Evolutionary conservation across 2,329 filamentous ascomycete species (phyloP).

Genomic region (Arthrobotrys conoides): DNA sequence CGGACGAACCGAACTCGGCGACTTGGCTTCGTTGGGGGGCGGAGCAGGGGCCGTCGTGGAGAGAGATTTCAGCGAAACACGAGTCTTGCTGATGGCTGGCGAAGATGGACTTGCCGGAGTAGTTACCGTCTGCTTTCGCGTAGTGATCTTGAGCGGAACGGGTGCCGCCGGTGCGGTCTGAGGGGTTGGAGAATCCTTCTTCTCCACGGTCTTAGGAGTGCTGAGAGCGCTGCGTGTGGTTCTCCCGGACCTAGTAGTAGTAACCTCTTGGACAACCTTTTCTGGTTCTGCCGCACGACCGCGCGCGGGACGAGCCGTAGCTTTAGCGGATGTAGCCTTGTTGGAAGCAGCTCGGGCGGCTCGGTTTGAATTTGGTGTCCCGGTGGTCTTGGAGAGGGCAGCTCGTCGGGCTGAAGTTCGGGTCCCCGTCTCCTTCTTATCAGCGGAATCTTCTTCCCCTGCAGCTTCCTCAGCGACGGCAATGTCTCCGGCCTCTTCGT

Average conservation of each 20-base stretch:
- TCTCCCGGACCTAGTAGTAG: slow-evolving; percentile 56
- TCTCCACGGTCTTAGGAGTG: slow-evolving; percentile 41
- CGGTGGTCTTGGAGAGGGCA: slow-evolving; percentile 25
- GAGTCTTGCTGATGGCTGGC: slow-evolving; percentile 57
- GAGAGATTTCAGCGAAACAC: slow-evolving; percentile 51
- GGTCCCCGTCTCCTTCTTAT: slow-evolving; percentile 40
- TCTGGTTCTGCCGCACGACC: slow-evolving; percentile 36
- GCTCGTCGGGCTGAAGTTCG: slow-evolving; percentile 44
- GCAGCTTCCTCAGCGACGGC: not conserved
- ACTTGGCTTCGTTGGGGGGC: slow-evolving; percentile 31
- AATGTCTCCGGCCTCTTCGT: not conserved
- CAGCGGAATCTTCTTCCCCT: slow-evolving; percentile 10
- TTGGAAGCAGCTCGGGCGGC: slow-evolving; percentile 15
- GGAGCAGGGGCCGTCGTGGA: slow-evolving; percentile 26
- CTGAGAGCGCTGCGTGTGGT: slow-evolving; percentile 54
- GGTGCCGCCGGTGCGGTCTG: slow-evolving; percentile 15
- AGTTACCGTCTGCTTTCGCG: slow-evolving; percentile 55
- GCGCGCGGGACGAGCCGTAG: slow-evolving; percentile 10
- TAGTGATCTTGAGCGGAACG: slow-evolving; percentile 56
- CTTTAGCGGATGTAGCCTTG: slow-evolving; percentile 22
- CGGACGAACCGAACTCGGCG: slow-evolving; percentile 30
- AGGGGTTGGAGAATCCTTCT: slow-evolving; percentile 43
- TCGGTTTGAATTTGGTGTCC: slow-evolving; percentile 16
- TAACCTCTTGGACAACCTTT: slow-evolving; percentile 54
- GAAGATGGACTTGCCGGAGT: slow-evolving; percentile 56